Evolutionary conservation across 192 early-diverging fungal genomes (phyloP).

Genomic region (Blastocladiella britannica): DNA sequence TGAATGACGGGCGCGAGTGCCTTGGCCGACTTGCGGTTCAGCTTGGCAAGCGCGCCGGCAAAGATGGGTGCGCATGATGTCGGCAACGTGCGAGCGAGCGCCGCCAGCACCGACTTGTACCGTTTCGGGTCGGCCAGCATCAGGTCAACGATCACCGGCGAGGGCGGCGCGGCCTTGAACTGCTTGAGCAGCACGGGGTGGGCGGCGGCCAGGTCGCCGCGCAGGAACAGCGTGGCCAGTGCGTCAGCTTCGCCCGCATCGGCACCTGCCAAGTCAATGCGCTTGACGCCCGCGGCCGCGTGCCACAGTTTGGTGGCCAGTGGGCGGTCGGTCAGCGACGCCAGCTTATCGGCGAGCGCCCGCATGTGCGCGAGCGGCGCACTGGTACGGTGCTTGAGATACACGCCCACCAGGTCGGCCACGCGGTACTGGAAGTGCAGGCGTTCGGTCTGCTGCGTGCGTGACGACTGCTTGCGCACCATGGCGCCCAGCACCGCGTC

Average conservation of each 20-base stretch:
- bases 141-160: background rate
- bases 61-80: background rate
- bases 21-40: background rate
- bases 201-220: background rate
- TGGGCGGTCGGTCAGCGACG: background rate
- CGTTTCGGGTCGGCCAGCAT: background rate
- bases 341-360: background rate
- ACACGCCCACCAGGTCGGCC: background rate
- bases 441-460: background rate
- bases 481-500: background rate
- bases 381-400: background rate
- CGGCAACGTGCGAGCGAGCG: background rate
- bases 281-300: background rate
- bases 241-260: background rate
- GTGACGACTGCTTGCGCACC: background rate
- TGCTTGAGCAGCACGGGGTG: background rate
- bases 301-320: background rate
- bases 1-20: background rate
- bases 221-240: background rate
- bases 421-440: background rate
- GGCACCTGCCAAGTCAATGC: background rate
- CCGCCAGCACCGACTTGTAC: background rate
- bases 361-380: background rate
- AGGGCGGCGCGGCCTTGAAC: background rate
- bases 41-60: background rate